A percentile compares a stretch with the other conserved stretches of the same genome.
phyloP scores from a whole-genome alignment of 2,329 filamentous ascomycete genomes.

The Colletotrichum abscissum region DNA sequence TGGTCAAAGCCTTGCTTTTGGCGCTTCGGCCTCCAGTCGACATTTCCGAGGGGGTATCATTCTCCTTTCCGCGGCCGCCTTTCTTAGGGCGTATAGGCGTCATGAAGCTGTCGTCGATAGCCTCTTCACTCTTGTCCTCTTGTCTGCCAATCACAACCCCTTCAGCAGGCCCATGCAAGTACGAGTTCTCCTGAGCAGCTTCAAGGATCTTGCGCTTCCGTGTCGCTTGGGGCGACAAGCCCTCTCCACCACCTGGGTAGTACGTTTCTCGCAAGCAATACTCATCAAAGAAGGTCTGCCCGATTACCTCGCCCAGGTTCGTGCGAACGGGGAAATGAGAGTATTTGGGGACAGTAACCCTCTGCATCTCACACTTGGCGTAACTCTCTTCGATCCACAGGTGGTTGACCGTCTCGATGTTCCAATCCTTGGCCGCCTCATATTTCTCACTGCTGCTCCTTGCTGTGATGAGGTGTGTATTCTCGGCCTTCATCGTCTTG shows the following conservation, averaged over 20 bases:
- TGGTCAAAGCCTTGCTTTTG: slow-evolving; percentile 84
- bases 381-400: slow-evolving; percentile 99
- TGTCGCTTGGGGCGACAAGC: slow-evolving; percentile 54
- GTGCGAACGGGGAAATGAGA: slow-evolving; percentile 88
- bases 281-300: slow-evolving; percentile 84
- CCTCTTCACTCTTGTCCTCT: slow-evolving; percentile 52
- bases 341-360: slow-evolving; percentile 79
- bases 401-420: slow-evolving; percentile 90
- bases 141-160: slow-evolving; percentile 58
- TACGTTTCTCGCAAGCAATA: slow-evolving; percentile 72
- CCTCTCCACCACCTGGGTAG: slow-evolving; percentile 70
- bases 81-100: slow-evolving; percentile 66
- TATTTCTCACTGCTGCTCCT: slow-evolving; percentile 93
- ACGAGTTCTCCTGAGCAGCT: slow-evolving; percentile 62
- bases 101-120: slow-evolving; percentile 47
- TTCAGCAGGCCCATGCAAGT: slow-evolving; percentile 57
- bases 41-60: slow-evolving; percentile 77
- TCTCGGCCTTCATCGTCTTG: slow-evolving; percentile 93
- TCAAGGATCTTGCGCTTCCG: slow-evolving; percentile 63
- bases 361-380: slow-evolving; percentile 83
- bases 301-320: slow-evolving; percentile 92
- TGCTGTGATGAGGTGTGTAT: slow-evolving; percentile 95
- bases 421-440: slow-evolving; percentile 91
- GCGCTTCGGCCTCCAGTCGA: slow-evolving; percentile 85
- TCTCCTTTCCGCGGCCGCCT: slow-evolving; percentile 78